phyloP scores from a whole-genome alignment of 306 rosid species.

The Abrus pulchellus region DNA sequence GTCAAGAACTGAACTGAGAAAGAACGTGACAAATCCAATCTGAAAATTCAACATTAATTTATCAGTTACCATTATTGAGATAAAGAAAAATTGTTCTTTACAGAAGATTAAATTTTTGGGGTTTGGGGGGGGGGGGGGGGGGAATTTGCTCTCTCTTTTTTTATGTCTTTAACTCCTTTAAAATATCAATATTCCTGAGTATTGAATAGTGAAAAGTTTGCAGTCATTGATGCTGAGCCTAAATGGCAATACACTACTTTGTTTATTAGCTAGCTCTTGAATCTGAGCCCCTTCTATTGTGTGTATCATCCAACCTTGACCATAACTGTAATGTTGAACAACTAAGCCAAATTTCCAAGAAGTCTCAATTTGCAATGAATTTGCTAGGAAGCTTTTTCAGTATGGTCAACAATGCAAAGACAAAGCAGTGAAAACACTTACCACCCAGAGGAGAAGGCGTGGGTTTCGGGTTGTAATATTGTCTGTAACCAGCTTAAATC shows the following conservation, averaged over 20 bases:
- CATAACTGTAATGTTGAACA: not conserved
- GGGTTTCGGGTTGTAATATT: constrained; percentile 92
- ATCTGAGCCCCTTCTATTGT: constrained; percentile 12
- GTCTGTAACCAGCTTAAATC: constrained; percentile 96
- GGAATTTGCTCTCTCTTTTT: constrained; percentile 28
- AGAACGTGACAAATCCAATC: constrained; percentile 90
- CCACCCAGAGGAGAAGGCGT: constrained; percentile 95
- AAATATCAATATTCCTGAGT: not conserved
- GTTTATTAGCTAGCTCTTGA: constrained; percentile 17
- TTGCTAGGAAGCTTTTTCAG: constrained; percentile 25
- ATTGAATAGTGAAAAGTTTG: not conserved
- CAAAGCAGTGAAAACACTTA: constrained; percentile 59
- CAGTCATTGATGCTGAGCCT: constrained; percentile 1
- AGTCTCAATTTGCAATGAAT: constrained; percentile 16
- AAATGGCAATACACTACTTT: not conserved
- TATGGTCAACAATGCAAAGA: constrained; percentile 32
- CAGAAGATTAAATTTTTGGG: constrained; percentile 23
- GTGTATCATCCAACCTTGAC: constrained; percentile 16
- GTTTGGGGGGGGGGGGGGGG: not conserved
- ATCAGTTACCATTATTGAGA: constrained; percentile 39
- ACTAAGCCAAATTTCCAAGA: constrained; percentile 30
- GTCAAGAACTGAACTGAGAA: constrained; percentile 89
- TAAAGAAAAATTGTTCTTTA: not conserved
- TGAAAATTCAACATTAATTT: constrained; percentile 54
- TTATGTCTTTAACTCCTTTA: constrained; percentile 4